A percentile compares a stretch with the other conserved stretches of the same genome.
phyloP scores from a whole-genome alignment of 2,329 filamentous ascomycete species.

The Aspergillus latus region DNA sequence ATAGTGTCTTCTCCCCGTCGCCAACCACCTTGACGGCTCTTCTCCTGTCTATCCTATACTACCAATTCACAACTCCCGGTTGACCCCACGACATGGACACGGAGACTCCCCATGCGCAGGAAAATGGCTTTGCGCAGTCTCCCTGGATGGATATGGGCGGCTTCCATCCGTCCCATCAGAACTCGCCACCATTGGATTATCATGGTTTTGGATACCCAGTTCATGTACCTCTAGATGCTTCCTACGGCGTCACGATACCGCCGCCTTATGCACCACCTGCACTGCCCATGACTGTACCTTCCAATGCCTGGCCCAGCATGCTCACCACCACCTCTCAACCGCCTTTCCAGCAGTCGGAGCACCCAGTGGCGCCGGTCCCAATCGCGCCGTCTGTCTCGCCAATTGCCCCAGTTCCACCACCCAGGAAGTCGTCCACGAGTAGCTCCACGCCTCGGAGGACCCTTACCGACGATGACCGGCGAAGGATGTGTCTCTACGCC shows the following conservation, averaged over 20 bases:
- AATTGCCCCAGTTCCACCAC: slow-evolving; percentile 41
- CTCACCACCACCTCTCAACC: slow-evolving; percentile 64
- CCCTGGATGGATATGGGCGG: slow-evolving; percentile 48
- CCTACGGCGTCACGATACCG: slow-evolving; percentile 57
- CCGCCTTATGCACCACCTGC: slow-evolving; percentile 57
- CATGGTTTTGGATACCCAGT: slow-evolving; percentile 63
- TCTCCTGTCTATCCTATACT: not conserved
- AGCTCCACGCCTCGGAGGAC: slow-evolving; percentile 74
- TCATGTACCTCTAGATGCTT: slow-evolving; percentile 56
- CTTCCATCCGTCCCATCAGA: slow-evolving; percentile 54
- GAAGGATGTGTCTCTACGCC: slow-evolving; percentile 90
- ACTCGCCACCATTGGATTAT: slow-evolving; percentile 71
- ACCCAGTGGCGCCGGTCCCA: slow-evolving; percentile 59
- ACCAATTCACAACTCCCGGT: not conserved
- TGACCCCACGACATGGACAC: slow-evolving; percentile 42
- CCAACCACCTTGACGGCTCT: slow-evolving; percentile 29
- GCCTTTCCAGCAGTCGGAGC: slow-evolving; percentile 60
- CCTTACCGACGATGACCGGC: slow-evolving; percentile 84
- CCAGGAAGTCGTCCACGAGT: slow-evolving; percentile 17
- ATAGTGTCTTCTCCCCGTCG: slow-evolving; percentile 5
- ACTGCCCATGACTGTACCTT: slow-evolving; percentile 68
- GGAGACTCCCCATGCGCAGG: slow-evolving; percentile 45
- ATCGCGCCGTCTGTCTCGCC: slow-evolving; percentile 56
- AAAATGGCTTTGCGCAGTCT: slow-evolving; percentile 45
- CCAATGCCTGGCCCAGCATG: slow-evolving; percentile 75